phyloP scores from a whole-genome alignment of 306 rosid species.

The Macrotyloma uniflorum region DNA sequence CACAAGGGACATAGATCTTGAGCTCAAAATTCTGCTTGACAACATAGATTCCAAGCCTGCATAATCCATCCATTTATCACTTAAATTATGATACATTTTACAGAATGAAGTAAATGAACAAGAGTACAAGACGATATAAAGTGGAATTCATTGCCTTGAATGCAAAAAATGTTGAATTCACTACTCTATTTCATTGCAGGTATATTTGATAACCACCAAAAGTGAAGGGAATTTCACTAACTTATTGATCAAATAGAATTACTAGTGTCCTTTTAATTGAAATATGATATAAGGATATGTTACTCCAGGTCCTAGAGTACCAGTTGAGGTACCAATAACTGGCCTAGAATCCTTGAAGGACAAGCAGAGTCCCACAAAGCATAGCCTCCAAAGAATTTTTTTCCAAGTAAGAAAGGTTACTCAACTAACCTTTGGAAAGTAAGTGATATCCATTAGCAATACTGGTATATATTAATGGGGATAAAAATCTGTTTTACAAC shows the following conservation, averaged over 20 bases:
- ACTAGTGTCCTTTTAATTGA: slow-evolving; percentile 16
- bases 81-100: slow-evolving; percentile 35
- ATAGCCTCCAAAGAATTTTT: not conserved
- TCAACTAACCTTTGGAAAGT: slow-evolving; percentile 1
- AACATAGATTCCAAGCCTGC: slow-evolving; percentile 72
- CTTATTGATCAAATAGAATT: not conserved
- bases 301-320: not conserved
- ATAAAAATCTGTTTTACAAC: slow-evolving; percentile 1
- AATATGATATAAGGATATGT: slow-evolving; percentile 10
- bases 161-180: not conserved
- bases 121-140: slow-evolving; percentile 12
- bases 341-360: not conserved
- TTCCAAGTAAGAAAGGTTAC: not conserved
- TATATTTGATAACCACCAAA: slow-evolving; percentile 30
- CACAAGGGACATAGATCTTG: slow-evolving; percentile 72
- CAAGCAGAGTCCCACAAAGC: not conserved
- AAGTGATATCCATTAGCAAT: slow-evolving; percentile 3
- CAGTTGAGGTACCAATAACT: not conserved
- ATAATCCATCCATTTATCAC: slow-evolving; percentile 31
- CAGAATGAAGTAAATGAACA: slow-evolving; percentile 11
- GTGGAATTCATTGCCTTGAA: not conserved
- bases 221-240: not conserved
- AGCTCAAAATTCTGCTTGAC: slow-evolving; percentile 80
- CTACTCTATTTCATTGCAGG: not conserved
- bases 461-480: not conserved